Base-by-base conservation (phyloP, 306 rosid genomes). In the Biancaea sappan region DNA sequence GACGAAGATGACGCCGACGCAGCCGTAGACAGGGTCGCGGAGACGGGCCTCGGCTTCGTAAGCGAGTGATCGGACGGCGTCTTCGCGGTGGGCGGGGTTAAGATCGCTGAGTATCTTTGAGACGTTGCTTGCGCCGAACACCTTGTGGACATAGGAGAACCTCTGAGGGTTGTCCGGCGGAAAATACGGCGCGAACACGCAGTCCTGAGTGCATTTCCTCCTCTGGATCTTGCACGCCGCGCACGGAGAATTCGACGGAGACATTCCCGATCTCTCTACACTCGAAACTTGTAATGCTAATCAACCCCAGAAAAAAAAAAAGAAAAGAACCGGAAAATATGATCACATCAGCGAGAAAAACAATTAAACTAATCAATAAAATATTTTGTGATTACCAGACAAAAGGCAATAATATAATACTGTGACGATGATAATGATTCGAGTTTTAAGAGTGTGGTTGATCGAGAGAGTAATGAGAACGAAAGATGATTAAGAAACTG, bases 91-190 rank as follows among this genome's bases (percentile, higher is more conserved):
- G 3, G 85, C 19, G 3, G 85, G 81, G 52, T 15, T 77, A 2
- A 92, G 81, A 52, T 92, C 97, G 61, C 77, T 82, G 3, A 92
- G 86, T 8, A 89, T 77, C 73, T 92, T 92, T 0, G 93, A 74
- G 0, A 92, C 92, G 57, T 92, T 92, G 75, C 96, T 86, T 0
- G 97, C 97, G 0, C 97, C 97, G 37, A 89, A 92, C 0, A 89
- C 96, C 62, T 84, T 82, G 84, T 92, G 96, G 3, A 92, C 96
- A 24, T 86, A 88, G 3, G 80, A 65, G 15, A 92, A 92, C 56
- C 83, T 85, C 70, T 92, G 97, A 1, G 92, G 96, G 72, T 92
- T 83, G 32, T 89, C 93, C 0, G 93, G 89, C 54, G 97, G 96
- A 74, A 92, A 92, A 46, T 89, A 92, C 0, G 97, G 97, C 5